These are phyloP conservation scores for Penicillium cataractarum DNA, from an alignment of 495 filamentous ascomycete genomes.

Conservation along the genomic window DNA sequence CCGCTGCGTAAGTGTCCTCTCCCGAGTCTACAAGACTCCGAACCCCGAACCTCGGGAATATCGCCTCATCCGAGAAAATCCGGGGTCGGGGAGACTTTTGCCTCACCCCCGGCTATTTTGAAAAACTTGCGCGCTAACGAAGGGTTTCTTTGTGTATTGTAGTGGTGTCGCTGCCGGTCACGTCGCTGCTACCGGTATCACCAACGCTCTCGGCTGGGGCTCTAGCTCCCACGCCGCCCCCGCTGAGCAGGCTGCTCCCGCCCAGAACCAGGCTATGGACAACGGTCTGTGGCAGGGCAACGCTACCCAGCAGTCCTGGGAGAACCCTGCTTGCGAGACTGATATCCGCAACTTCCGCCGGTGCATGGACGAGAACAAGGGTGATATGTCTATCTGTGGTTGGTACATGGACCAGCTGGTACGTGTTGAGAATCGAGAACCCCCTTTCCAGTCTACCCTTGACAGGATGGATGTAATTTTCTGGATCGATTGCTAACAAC, in stretches of 20 bases:
- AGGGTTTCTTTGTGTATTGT: slow-evolving; percentile 6
- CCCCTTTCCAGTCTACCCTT: too few species aligned
- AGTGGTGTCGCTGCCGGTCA: slow-evolving; percentile 97
- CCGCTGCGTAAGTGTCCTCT: slow-evolving; percentile 68
- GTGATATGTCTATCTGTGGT: slow-evolving; percentile 91
- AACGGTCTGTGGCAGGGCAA: slow-evolving; percentile 56
- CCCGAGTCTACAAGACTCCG: too few species aligned
- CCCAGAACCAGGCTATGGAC: slow-evolving; percentile 49
- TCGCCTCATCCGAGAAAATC: slow-evolving; percentile 14
- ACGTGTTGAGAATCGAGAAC: slow-evolving; percentile 29
- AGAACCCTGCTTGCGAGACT: slow-evolving; percentile 66
- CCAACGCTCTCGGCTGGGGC: slow-evolving; percentile 64
- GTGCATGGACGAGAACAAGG: slow-evolving; percentile 93
- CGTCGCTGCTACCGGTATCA: slow-evolving; percentile 87
- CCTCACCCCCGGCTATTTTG: background rate
- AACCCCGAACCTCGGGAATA: background rate
- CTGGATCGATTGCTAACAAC: slow-evolving; percentile 29
- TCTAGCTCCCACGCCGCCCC: slow-evolving; percentile 54
- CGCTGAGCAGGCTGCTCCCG: slow-evolving; percentile 51
- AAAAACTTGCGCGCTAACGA: slow-evolving; percentile 13
- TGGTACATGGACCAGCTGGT: slow-evolving; percentile 98
- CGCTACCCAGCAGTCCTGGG: slow-evolving; percentile 51
- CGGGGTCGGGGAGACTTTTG: slow-evolving; percentile 10
- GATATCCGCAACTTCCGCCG: slow-evolving; percentile 86
- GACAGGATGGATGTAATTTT: too few species aligned